phyloP scores from a whole-genome alignment of 2,329 filamentous ascomycete species.

The Raffaelea ambrosiae region DNA sequence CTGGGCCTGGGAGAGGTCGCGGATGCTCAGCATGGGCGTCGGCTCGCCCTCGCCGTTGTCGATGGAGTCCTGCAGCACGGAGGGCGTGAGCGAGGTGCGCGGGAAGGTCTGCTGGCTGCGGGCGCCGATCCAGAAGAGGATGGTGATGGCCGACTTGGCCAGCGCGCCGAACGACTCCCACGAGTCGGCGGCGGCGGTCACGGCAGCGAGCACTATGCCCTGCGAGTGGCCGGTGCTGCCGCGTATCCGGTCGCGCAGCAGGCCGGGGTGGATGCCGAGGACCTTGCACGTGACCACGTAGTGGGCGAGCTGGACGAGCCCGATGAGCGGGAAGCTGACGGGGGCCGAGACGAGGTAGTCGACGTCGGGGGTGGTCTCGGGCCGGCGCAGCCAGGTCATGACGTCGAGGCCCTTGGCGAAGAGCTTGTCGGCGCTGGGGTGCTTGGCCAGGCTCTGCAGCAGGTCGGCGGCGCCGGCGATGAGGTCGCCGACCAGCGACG shows the following conservation, averaged over 20 bases:
- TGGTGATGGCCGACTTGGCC: conserved; percentile 71
- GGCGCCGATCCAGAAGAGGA: conserved; percentile 97
- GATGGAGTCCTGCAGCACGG: conserved; percentile 82
- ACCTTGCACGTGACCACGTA: conserved; percentile 92
- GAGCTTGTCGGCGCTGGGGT: conserved; percentile 84
- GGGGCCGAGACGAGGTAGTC: conserved; percentile 93
- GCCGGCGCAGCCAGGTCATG: conserved; percentile 83
- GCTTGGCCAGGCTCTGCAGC: conserved; percentile 74
- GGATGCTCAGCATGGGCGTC: conserved; percentile 96
- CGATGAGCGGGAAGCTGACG: conserved; percentile 93
- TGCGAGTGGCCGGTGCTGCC: conserved; percentile 96
- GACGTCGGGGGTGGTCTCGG: conserved; percentile 81
- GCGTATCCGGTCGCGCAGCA: conserved; percentile 73
- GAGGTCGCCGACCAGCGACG: conserved; percentile 80
- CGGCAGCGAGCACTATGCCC: conserved; percentile 86
- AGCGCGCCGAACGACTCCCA: conserved; percentile 89
- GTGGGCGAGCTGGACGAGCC: conserved; percentile 90
- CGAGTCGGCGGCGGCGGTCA: conserved; percentile 79
- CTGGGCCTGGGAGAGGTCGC: conserved; percentile 77
- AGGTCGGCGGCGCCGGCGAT: conserved; percentile 74
- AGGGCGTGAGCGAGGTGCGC: conserved; percentile 84
- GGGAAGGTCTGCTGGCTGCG: conserved; percentile 97
- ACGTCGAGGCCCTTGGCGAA: conserved; percentile 96
- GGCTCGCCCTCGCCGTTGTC: conserved; percentile 93
- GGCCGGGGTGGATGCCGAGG: conserved; percentile 79